phyloP scores from a whole-genome alignment of 75 land plant species.

The Adiantum capillusveneris region DNA sequence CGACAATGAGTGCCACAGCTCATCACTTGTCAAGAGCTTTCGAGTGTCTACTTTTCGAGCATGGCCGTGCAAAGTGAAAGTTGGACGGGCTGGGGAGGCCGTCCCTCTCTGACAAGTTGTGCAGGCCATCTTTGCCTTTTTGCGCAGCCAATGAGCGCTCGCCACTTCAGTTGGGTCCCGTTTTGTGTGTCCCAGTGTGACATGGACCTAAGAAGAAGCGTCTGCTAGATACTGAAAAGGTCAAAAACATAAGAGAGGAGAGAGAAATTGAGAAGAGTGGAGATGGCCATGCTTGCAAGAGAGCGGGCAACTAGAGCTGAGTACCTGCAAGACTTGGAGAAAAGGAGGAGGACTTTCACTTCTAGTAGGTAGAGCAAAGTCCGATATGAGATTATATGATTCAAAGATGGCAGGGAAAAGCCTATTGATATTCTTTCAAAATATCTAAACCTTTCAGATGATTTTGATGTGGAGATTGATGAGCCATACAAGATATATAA shows the following conservation, averaged over 20 bases:
- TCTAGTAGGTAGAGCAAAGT: conserved; percentile 97
- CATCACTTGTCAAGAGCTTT: too few relatives aligned
- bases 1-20: too few relatives aligned
- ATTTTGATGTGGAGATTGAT: conserved; percentile 69
- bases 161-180: too few relatives aligned
- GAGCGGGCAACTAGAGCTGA: conserved; percentile 98
- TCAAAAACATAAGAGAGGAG: conserved; percentile 95
- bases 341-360: conserved; percentile 98
- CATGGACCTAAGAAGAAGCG: too few relatives aligned
- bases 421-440: conserved; percentile 89
- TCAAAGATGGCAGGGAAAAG: conserved; percentile 90
- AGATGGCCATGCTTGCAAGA: conserved; percentile 85
- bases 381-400: conserved; percentile 78
- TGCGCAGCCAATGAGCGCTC: too few relatives aligned
- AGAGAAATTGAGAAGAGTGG: conserved; percentile 87
- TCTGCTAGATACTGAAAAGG: conserved; percentile 97
- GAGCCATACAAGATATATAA: conserved; percentile 96
- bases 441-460: conserved; percentile 68
- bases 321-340: conserved; percentile 95
- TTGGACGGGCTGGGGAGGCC: too few relatives aligned
- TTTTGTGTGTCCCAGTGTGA: too few relatives aligned
- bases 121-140: too few relatives aligned
- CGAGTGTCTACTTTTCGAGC: too few relatives aligned
- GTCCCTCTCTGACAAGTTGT: too few relatives aligned
- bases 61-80: too few relatives aligned